Base-by-base conservation (phyloP, 2,329 filamentous ascomycete genomes). In the Aureobasidium vineae region DNA sequence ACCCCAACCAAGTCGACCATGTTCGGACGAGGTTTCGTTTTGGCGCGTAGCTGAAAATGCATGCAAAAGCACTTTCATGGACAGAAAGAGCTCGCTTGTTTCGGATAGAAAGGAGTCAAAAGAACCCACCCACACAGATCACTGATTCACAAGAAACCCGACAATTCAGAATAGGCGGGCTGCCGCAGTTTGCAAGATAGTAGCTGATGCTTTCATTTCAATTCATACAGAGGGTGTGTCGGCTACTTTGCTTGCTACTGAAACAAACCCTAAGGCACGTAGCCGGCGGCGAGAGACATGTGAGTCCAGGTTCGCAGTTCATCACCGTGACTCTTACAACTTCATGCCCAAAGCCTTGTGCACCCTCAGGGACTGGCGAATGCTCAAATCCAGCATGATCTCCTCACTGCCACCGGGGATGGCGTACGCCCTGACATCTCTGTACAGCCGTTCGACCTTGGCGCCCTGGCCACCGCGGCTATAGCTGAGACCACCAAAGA, bases 311-410 rank as follows among this genome's bases (percentile, higher is more conserved):
- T 6, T 31, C 28, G 7, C 28, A 31, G 1, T 31, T 31, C 7
- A 31, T 31, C 28, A 31, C 28, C 28, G 7, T 31, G 28, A 31
- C 28, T 31, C 52, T 76, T 88, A 98, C 77, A 99, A 77, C 85
- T 97, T 99, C 94, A 98, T 97, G 11, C 95, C 95, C 77, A 97
- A 82, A 69, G 88, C 88, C 84, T 97, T 89, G 72, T 92, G 91
- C 65, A 99, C 95, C 77, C 87, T 88, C 82, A 97, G 77, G 69
- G 89, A 90, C 83, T 97, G 93, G 72, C 94, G 85, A 78, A 99
- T 96, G 80, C 91, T 96, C 75, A 99, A 79, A 78, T 99, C 95
- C 71, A 98, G 82, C 95, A 99, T 99, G 71, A 99, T 99, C 85
- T 99, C 95, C 70, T 99, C 94, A 71, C 88, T 92, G 28, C 95